A percentile compares a stretch with the other conserved stretches of the same genome.
Evolutionary conservation across 1,284 basidiomycete genomes (phyloP).

Genomic region (Sanghuangporus weigelae): DNA sequence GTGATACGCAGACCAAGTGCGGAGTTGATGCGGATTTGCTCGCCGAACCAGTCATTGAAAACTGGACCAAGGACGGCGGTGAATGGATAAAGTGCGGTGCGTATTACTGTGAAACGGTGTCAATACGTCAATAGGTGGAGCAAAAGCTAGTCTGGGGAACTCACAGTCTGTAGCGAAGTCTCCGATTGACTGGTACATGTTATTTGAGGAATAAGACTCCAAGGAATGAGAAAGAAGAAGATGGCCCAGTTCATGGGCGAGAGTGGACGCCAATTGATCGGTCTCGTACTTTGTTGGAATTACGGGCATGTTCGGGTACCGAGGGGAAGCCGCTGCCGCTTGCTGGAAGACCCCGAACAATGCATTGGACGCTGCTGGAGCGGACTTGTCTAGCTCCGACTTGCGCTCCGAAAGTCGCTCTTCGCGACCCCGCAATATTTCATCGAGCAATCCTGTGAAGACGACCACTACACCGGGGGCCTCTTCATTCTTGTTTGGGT

Average conservation of each 20-base stretch:
- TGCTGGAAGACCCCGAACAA: conserved; percentile 10
- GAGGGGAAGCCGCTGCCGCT: neutral
- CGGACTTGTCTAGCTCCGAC: neutral
- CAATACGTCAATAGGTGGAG: neutral
- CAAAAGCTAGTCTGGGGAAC: neutral
- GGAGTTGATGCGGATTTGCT: conserved; percentile 9
- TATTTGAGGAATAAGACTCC: conserved; percentile 4
- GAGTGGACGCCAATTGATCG: conserved; percentile 9
- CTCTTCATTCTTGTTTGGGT: conserved; percentile 1
- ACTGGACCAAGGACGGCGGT: conserved; percentile 10
- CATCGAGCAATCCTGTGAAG: conserved; percentile 6
- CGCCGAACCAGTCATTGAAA: conserved; percentile 16
- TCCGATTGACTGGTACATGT: conserved; percentile 6
- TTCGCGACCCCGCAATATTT: neutral
- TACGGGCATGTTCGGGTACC: neutral
- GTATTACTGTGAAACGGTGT: conserved; percentile 3
- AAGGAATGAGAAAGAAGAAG: conserved; percentile 15
- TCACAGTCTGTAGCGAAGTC: conserved; percentile 10
- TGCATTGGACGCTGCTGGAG: neutral
- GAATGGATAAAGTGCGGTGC: conserved; percentile 8
- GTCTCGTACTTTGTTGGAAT: conserved; percentile 6
- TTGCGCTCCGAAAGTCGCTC: neutral
- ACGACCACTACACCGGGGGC: conserved; percentile 15
- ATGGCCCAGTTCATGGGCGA: conserved; percentile 15
- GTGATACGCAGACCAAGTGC: conserved; percentile 10